Evolutionary conservation across 441 rosid genomes (phyloP), one percentile per base, ranked within the genome.

Genomic region (Populus hybrid): DNA sequence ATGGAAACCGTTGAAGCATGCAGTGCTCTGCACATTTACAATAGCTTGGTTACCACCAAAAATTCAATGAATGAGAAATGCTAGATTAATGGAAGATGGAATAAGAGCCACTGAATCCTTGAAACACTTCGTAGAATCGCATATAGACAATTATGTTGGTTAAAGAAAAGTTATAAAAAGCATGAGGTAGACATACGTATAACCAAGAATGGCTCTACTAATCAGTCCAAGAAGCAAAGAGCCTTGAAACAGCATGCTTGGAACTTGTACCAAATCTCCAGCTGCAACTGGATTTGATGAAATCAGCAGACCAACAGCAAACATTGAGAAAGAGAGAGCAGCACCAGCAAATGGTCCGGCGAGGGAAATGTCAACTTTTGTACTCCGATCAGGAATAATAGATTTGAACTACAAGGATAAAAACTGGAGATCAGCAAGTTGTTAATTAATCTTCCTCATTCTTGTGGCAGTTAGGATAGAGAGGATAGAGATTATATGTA

Each of bases 281-380:
- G 93, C 87, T 72, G 90, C 87, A 83, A 86, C 88, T 4, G 97
- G 92, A 79, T 81, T 88, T 67, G 98, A 86, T 42, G 99, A 92
- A 73, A 95, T 92, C 82, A 93, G 87, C 71, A 95, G 87, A 76
- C 99, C 98, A 81, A 90, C 95, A 76, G 81, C 82, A 82, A 92
- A 92, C 98, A 93, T 93, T 68, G 98, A 92, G 75, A 90, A 86
- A 32, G 99, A 95, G 64, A 95, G 89, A 61, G 89, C 91, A 80
- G 97, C 97, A 81, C 99, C 98, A 79, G 99, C 97, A 81, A 95
- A 85, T 72, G 99, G 99, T 78, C 98, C 99, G 59, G 98, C 97
- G 57, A 95, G 87, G 42, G 98, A 92, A 70, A 95, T 82, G 82
- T 93, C 97, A 67, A 95, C 98, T 92, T 89, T 83, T 70, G 98